These are phyloP conservation scores for Erodium moschatum DNA, from an alignment of 441 rosid species.

Conservation along the genomic window DNA sequence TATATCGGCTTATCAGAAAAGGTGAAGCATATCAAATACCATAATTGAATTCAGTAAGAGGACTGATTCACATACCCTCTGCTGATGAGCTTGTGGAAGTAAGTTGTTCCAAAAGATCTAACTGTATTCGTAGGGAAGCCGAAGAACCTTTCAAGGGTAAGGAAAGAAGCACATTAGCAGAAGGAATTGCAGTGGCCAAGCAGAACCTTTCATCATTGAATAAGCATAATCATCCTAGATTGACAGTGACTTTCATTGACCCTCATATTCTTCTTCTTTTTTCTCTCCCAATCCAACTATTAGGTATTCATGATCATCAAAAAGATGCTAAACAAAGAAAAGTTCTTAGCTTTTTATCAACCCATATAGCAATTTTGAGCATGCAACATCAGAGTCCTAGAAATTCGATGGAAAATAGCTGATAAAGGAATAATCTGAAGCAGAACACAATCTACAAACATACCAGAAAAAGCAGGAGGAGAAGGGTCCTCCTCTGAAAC, in stretches of 20 bases:
- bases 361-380: not conserved
- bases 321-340: not conserved
- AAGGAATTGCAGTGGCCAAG: too few species aligned
- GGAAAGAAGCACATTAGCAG: conserved; percentile 8
- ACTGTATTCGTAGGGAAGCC: conserved; percentile 58
- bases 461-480: conserved; percentile 34
- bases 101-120: conserved; percentile 73
- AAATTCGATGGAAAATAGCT: conserved; percentile 8
- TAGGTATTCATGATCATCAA: not conserved
- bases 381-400: not conserved
- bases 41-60: too few species aligned
- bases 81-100: conserved; percentile 34
- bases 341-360: not conserved
- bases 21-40: too few species aligned
- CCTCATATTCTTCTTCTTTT: not conserved
- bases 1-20: too few species aligned
- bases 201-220: too few species aligned
- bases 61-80: conserved; percentile 26
- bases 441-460: not conserved
- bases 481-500: conserved; percentile 38
- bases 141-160: conserved; percentile 36
- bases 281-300: not conserved
- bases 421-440: not conserved
- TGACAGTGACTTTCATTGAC: not conserved
- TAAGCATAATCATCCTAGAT: not conserved